These are phyloP conservation scores for Crithidia bombi DNA, from an alignment of 208 protist genomes.

Conservation along the genomic window DNA sequence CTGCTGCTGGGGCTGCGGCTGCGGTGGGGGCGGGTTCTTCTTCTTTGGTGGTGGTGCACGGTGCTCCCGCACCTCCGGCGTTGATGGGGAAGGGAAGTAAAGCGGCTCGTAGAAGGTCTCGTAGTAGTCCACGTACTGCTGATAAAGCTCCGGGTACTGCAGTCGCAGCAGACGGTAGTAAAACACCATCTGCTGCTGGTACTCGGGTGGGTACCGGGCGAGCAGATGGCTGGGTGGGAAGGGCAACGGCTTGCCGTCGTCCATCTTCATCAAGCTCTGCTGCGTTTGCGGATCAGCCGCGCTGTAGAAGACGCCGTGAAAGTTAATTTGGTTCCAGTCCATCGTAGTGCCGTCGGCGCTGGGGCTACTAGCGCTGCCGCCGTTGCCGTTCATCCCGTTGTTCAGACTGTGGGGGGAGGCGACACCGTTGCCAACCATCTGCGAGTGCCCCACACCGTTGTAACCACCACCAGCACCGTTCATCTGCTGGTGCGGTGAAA, in stretches of 20 bases:
- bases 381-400: not conserved
- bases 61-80: constrained; percentile 11
- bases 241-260: constrained; percentile 42
- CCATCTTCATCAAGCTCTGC: constrained; percentile 13
- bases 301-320: constrained; percentile 29
- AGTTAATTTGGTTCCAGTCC: constrained; percentile 32
- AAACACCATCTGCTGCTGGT: constrained; percentile 50
- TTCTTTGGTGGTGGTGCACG: constrained; percentile 6
- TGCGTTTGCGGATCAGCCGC: constrained; percentile 20
- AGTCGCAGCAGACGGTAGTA: constrained; percentile 56
- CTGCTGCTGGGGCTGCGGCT: constrained; percentile 3
- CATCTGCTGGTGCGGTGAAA: not conserved
- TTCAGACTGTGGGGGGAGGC: not conserved
- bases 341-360: not conserved
- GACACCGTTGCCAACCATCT: not conserved
- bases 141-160: constrained; percentile 58
- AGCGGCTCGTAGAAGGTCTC: constrained; percentile 52
- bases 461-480: not conserved
- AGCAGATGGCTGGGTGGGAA: constrained; percentile 58
- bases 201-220: constrained; percentile 50
- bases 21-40: constrained; percentile 3
- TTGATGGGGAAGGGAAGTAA: constrained; percentile 21
- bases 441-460: not conserved
- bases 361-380: not conserved
- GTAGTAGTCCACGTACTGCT: constrained; percentile 67